Evolutionary conservation across 2,329 filamentous ascomycete genomes (phyloP).

Genomic region (Cordyceps sp.): DNA sequence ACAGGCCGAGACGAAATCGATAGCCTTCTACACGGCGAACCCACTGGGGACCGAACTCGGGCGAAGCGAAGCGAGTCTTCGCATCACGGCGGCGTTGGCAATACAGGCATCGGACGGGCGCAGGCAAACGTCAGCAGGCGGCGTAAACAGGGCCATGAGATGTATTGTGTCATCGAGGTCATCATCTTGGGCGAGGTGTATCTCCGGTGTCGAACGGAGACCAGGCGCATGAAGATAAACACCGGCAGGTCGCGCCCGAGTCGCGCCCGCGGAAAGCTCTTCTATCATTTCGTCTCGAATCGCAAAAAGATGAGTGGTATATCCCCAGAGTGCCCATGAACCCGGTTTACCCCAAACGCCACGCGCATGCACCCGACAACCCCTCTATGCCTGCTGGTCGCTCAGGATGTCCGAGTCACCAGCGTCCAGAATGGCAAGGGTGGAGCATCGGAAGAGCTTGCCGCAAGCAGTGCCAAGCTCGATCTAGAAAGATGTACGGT

Average conservation of each 20-base stretch:
- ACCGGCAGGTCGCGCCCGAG: background rate
- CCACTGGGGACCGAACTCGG: too few relatives aligned
- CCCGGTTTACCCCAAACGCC: constrained; percentile 26
- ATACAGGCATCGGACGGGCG: too few relatives aligned
- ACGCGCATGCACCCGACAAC: constrained; percentile 12
- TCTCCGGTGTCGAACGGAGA: too few relatives aligned
- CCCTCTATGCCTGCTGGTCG: constrained; percentile 47
- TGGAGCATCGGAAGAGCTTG: constrained; percentile 97
- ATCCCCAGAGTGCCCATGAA: constrained; percentile 16
- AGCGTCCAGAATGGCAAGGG: constrained; percentile 92
- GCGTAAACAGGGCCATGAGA: too few relatives aligned
- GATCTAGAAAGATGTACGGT: constrained; percentile 53
- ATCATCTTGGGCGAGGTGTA: too few relatives aligned
- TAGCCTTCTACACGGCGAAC: too few relatives aligned
- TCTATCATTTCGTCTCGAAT: constrained; percentile 13
- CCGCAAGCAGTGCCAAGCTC: constrained; percentile 96
- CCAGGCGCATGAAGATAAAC: background rate
- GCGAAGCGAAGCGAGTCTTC: too few relatives aligned
- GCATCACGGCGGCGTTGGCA: too few relatives aligned
- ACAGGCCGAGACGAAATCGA: too few relatives aligned
- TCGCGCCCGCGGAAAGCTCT: too few relatives aligned
- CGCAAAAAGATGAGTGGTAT: constrained; percentile 19
- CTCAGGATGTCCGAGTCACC: constrained; percentile 96
- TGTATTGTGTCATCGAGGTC: too few relatives aligned
- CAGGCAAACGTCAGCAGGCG: too few relatives aligned